These are phyloP conservation scores for Noccaea bulbosa DNA, from an alignment of 345 rosid genomes.

Conservation along the genomic window DNA sequence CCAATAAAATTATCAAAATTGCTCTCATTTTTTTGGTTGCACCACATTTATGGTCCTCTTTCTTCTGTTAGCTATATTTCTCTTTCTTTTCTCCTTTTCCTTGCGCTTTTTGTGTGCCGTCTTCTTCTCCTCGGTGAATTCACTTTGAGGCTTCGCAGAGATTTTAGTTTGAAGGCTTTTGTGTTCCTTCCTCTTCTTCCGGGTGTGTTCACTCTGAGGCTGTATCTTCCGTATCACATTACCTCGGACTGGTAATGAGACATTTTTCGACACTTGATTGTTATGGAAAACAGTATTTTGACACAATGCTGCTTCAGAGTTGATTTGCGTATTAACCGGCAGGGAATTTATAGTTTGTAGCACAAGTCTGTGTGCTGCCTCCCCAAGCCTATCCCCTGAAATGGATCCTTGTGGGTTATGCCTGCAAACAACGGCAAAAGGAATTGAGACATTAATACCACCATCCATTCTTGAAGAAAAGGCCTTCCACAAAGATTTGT, in stretches of 20 bases:
- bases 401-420: slow-evolving; percentile 59
- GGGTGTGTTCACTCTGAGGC: not conserved
- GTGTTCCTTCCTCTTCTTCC: not conserved
- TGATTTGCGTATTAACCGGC: slow-evolving; percentile 34
- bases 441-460: not conserved
- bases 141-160: not conserved
- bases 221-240: not conserved
- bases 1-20: not conserved
- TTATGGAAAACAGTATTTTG: slow-evolving; percentile 33
- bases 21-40: not conserved
- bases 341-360: slow-evolving; percentile 61
- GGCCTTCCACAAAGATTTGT: slow-evolving; percentile 40
- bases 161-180: not conserved
- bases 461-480: not conserved
- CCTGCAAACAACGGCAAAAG: slow-evolving; percentile 53
- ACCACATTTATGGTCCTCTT: not conserved
- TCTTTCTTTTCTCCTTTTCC: not conserved
- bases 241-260: not conserved
- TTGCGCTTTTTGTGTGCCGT: not conserved
- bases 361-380: slow-evolving; percentile 73
- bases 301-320: slow-evolving; percentile 28
- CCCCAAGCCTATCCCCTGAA: slow-evolving; percentile 69
- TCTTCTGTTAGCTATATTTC: not conserved
- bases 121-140: not conserved
- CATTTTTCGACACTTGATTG: not conserved